Conservation (phyloP, 805 yeast species). For the Wickerhamiella hasegawae region DNA sequence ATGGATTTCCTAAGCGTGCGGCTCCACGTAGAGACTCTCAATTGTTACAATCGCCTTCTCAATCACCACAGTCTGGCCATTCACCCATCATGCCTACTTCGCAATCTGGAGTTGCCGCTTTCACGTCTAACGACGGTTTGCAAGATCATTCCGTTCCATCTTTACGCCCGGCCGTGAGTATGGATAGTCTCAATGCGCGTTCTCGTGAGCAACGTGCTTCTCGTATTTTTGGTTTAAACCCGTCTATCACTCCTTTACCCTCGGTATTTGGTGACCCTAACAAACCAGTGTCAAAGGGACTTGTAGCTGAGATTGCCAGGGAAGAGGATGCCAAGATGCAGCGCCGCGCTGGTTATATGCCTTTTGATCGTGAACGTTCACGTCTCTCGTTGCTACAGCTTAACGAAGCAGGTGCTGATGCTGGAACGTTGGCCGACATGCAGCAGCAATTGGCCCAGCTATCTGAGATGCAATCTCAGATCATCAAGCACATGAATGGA, state of each 20-base stretch:
- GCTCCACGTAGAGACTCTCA: too few species aligned
- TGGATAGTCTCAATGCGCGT: not conserved
- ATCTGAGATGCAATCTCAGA: constrained; percentile 20
- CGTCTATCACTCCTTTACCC: constrained; percentile 12
- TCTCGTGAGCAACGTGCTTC: not conserved
- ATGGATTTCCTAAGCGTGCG: constrained; percentile 26
- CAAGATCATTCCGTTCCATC: too few species aligned
- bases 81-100: too few species aligned
- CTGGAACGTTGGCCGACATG: constrained; percentile 11
- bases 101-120: too few species aligned
- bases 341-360: constrained; percentile 8
- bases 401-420: constrained; percentile 2
- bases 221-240: not conserved
- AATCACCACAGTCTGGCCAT: too few species aligned
- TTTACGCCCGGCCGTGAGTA: too few species aligned
- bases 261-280: constrained; percentile 12
- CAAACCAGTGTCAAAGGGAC: constrained; percentile 18
- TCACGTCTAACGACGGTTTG: too few species aligned
- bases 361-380: constrained; percentile 1
- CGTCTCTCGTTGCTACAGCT: not conserved
- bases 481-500: constrained; percentile 7
- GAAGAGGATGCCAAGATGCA: constrained; percentile 24
- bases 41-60: too few species aligned
- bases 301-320: constrained; percentile 25
- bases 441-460: constrained; percentile 21